phyloP scores from a whole-genome alignment of 2,329 filamentous ascomycete species.

The Aureobasidium sp. region DNA sequence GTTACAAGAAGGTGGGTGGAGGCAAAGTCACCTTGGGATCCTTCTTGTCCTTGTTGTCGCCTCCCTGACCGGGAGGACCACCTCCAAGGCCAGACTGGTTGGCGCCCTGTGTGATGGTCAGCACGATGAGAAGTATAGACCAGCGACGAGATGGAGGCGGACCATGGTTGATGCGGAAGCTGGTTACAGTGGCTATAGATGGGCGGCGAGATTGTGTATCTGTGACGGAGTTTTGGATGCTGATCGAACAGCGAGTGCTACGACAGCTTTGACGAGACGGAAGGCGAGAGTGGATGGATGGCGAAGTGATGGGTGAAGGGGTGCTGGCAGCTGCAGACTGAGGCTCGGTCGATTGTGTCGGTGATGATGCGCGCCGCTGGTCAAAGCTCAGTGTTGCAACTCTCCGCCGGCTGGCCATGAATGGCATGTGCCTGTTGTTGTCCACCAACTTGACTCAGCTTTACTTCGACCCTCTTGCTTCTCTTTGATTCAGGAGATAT shows the following conservation, averaged over 20 bases:
- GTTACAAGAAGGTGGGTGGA: neutral
- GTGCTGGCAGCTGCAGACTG: neutral
- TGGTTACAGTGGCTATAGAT: neutral
- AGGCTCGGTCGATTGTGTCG: neutral
- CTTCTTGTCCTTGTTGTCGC: conserved; percentile 83
- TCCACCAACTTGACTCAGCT: neutral
- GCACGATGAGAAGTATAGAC: neutral
- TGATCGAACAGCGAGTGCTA: neutral
- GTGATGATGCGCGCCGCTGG: neutral
- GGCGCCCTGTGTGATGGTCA: conserved; percentile 54
- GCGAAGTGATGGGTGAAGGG: neutral
- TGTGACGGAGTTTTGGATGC: neutral
- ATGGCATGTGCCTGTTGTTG: neutral
- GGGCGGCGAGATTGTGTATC: neutral
- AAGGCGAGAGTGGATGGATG: neutral
- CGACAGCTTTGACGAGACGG: neutral
- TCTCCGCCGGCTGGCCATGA: neutral
- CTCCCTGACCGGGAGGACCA: conserved; percentile 56
- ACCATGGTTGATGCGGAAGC: conserved; percentile 12
- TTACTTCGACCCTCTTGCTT: neutral
- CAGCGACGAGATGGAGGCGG: neutral
- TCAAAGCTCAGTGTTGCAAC: neutral
- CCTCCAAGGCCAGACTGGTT: conserved; percentile 81
- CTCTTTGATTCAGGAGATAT: neutral
- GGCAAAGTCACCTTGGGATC: conserved; percentile 42